phyloP scores from a whole-genome alignment of 768 basidiomycete species.

The Tylopilus vinaceipallidus region DNA sequence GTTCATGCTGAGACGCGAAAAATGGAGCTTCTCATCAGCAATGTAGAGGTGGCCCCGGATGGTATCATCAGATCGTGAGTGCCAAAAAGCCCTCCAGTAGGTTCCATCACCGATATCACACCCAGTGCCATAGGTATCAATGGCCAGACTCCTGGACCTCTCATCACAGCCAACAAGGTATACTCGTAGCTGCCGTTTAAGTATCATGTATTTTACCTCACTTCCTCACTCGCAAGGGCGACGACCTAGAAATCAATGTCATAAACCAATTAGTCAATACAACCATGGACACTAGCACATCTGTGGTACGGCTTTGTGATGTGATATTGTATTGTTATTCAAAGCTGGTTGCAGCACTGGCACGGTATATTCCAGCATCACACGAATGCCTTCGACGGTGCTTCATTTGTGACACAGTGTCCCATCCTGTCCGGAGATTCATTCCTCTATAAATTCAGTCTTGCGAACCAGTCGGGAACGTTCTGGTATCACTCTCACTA shows the following conservation, averaged over 20 bases:
- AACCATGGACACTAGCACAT: slow-evolving; percentile 39
- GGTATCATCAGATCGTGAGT: slow-evolving; percentile 36
- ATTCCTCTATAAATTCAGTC: slow-evolving; percentile 38
- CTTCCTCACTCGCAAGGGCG: slow-evolving; percentile 28
- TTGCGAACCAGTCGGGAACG: slow-evolving; percentile 31
- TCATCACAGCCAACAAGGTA: slow-evolving; percentile 41
- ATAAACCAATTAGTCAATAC: slow-evolving; percentile 37
- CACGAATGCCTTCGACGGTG: slow-evolving; percentile 45
- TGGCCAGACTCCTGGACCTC: slow-evolving; percentile 39
- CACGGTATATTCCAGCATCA: slow-evolving; percentile 46
- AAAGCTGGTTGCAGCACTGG: slow-evolving; percentile 36
- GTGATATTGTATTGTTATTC: background rate
- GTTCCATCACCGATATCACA: slow-evolving; percentile 5
- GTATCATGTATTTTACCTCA: background rate
- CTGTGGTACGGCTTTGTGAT: slow-evolving; percentile 33
- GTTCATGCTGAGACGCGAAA: slow-evolving; percentile 11
- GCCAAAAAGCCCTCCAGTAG: background rate
- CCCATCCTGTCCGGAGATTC: slow-evolving; percentile 40
- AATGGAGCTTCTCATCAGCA: slow-evolving; percentile 35
- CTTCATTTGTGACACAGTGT: slow-evolving; percentile 47
- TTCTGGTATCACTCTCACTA: slow-evolving; percentile 52
- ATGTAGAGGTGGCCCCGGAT: slow-evolving; percentile 42
- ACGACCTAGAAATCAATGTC: slow-evolving; percentile 42
- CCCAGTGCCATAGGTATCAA: slow-evolving; percentile 39
- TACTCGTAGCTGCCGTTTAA: background rate